Conservation (phyloP, 805 yeast genomes). For the Zygoascus bituminiphila region DNA sequence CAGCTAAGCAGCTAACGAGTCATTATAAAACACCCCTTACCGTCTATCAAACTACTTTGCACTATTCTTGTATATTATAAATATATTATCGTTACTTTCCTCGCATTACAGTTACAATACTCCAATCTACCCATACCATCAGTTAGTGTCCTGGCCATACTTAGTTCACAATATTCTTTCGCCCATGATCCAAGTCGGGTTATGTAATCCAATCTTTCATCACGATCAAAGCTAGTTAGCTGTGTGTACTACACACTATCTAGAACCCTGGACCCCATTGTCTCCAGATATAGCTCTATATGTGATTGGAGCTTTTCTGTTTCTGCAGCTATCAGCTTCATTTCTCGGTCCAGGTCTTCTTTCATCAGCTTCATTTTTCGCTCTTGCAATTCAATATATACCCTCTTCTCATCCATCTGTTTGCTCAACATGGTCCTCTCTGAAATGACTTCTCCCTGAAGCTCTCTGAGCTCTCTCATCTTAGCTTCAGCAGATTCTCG, state of each 20-base stretch:
- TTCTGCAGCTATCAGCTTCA: constrained; percentile 45
- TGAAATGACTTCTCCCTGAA: constrained; percentile 22
- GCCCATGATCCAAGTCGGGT: too few relatives aligned
- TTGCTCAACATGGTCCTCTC: constrained; percentile 33
- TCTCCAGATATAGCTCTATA: constrained; percentile 44
- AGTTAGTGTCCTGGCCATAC: too few relatives aligned
- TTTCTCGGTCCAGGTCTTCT: constrained; percentile 43
- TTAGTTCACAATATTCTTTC: too few relatives aligned
- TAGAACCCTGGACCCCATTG: constrained; percentile 34
- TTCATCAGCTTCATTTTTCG: constrained; percentile 34
- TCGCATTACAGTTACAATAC: too few relatives aligned
- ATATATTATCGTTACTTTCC: too few relatives aligned
- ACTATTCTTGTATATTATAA: too few relatives aligned
- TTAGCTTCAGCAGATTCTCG: constrained; percentile 20
- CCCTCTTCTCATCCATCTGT: constrained; percentile 41
- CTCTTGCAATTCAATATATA: constrained; percentile 39
- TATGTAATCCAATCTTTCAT: too few relatives aligned
- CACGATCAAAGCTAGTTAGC: not conserved
- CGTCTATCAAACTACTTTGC: too few relatives aligned
- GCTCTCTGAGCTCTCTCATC: not conserved
- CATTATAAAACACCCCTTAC: too few relatives aligned
- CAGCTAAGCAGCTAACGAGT: too few relatives aligned
- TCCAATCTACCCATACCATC: too few relatives aligned
- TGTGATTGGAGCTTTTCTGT: constrained; percentile 48
- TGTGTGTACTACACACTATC: constrained; percentile 1